Evolutionary conservation across 1,284 basidiomycete genomes (phyloP), one percentile per base, ranked within the genome.

Genomic region (Sutorius eximius): DNA sequence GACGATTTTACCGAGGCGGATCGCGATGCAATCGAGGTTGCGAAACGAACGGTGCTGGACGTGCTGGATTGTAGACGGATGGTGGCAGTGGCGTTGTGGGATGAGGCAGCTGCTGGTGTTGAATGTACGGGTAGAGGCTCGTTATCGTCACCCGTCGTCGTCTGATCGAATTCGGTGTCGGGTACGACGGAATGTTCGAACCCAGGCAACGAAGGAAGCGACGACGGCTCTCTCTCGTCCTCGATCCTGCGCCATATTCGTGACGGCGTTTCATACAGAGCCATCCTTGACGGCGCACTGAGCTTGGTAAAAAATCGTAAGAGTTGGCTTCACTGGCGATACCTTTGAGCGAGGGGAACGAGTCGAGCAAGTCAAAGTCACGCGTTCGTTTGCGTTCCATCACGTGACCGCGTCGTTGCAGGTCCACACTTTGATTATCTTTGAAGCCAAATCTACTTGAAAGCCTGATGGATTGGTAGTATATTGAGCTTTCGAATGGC

Each of bases 231-330:
- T 59, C 74, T 71, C 51, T 81, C 82, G 61, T 89, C 86, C 68
- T 91, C 81, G 45, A 91, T 90, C 48, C 89, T 80, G 27, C 89
- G 79, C 86, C 85, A 88, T 64, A 91, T 84, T 46, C 88, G 77
- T 30, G 89, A 91, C 0, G 89, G 89, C 10, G 89, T 91, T 70
- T 91, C 89, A 10, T 88, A 77, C 70, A 81, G 69, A 4, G 75
- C 74, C 66, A 73, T 72, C 2, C 6, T 37, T 20, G 36, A 44
- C 3, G 22, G 40, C 5, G 10, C 10, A 34, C 43, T 27, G 45
- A 20, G 38, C 50, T 42, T 56, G 52, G 27, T 5, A 46, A n/a
- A 29, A 51, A 50, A 27, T 18, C n/a, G 7, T 38, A 15, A 30
- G 45, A 49, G 42, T 38, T 45, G 1, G 24, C 37, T 52, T 57